A percentile compares a stretch with the other conserved stretches of the same genome.
These are phyloP conservation scores for Rosa hybrid DNA, from an alignment of 331 rosid genomes.

Conservation along the genomic window DNA sequence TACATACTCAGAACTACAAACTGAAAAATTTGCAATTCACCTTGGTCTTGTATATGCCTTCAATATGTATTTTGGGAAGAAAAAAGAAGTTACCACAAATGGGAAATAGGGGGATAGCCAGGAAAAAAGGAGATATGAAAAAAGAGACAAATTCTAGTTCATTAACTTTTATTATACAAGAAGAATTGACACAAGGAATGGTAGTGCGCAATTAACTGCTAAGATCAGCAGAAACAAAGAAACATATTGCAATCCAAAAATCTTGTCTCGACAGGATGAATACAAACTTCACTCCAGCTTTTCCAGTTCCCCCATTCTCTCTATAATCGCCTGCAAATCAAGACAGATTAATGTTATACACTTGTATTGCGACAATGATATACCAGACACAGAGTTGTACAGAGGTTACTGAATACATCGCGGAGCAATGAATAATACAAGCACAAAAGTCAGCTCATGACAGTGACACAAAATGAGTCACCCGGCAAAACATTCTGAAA, in stretches of 20 bases:
- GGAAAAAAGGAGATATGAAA: not conserved
- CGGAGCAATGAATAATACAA: not conserved
- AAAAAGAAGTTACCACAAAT: not conserved
- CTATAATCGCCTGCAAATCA: conserved; percentile 83
- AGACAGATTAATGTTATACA: not conserved
- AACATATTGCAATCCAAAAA: not conserved
- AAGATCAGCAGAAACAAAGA: not conserved
- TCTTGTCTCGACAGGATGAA: not conserved
- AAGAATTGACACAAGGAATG: conserved; percentile 8
- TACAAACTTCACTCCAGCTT: conserved; percentile 67
- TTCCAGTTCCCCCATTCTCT: conserved; percentile 98
- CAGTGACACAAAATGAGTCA: not conserved
- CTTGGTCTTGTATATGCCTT: not conserved
- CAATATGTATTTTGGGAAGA: no score
- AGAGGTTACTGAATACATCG: not conserved
- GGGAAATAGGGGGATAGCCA: not conserved
- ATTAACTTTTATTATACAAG: conserved; percentile 11
- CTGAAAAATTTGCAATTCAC: not conserved
- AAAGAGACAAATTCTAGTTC: not conserved
- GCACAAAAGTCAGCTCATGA: not conserved
- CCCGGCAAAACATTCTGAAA: not conserved
- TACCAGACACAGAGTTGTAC: not conserved
- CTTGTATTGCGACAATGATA: not conserved
- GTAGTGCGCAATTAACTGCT: not conserved
- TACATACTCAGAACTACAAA: not conserved